phyloP scores from a whole-genome alignment of 495 filamentous ascomycete genomes.

The Penicillium salamii region DNA sequence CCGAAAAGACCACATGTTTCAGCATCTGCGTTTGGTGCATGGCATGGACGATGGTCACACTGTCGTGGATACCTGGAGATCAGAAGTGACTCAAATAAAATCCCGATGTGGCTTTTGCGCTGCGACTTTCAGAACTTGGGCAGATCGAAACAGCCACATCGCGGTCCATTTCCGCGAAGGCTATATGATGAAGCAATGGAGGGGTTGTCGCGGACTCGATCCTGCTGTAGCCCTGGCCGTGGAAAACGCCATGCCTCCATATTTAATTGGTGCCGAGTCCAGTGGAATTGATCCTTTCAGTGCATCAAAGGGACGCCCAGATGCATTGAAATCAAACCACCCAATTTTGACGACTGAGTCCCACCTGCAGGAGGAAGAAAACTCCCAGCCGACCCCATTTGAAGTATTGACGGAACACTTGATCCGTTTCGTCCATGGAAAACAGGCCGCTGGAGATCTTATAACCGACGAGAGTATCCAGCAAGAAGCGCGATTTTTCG shows the following conservation, averaged over 20 bases:
- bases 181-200: slow-evolving; percentile 63
- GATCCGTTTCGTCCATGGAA: no score
- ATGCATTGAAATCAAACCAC: slow-evolving; percentile 26
- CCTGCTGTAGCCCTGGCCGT: slow-evolving; percentile 57
- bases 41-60: slow-evolving; percentile 51
- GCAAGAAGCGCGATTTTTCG: slow-evolving; percentile 50
- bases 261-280: slow-evolving; percentile 23
- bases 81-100: slow-evolving; percentile 53
- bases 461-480: slow-evolving; percentile 53
- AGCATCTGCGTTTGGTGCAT: slow-evolving; percentile 72
- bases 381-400: no score
- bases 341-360: no score
- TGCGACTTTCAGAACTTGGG: slow-evolving; percentile 56
- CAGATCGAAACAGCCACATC: slow-evolving; percentile 57
- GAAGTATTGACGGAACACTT: no score
- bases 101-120: slow-evolving; percentile 67
- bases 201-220: slow-evolving; percentile 66
- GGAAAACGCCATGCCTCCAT: slow-evolving; percentile 64
- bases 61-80: slow-evolving; percentile 28
- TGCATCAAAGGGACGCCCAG: slow-evolving; percentile 8
- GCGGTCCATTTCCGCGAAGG: slow-evolving; percentile 62
- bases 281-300: slow-evolving; percentile 16
- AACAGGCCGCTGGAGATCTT: no score
- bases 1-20: slow-evolving; percentile 74
- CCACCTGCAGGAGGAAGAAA: no score